phyloP scores from a whole-genome alignment of 2,329 filamentous ascomycete species.

The Beauveria caledonica region DNA sequence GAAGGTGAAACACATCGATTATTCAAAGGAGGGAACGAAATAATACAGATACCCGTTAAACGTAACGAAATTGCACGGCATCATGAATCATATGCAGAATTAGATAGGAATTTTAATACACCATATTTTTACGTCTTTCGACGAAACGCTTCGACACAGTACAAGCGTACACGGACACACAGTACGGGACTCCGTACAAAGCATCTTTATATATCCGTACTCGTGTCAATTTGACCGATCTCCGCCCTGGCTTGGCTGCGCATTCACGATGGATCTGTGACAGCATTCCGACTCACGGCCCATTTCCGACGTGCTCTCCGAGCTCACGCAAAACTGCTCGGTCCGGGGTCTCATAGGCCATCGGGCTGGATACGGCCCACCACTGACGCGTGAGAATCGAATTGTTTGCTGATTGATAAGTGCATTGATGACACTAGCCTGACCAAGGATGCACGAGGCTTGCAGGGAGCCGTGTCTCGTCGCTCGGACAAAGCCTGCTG shows the following conservation, averaged over 20 bases:
- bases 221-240: not conserved
- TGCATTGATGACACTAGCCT: slow-evolving; percentile 14
- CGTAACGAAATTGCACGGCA: slow-evolving; percentile 4
- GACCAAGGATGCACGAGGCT: slow-evolving; percentile 16
- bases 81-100: not conserved
- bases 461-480: no score
- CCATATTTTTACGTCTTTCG: not conserved
- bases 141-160: not conserved
- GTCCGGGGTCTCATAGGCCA: slow-evolving; percentile 6
- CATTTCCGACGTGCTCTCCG: slow-evolving; percentile 17
- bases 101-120: not conserved
- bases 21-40: not conserved
- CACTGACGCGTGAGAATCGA: slow-evolving; percentile 15
- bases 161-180: not conserved
- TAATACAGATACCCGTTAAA: not conserved
- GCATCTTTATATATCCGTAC: not conserved
- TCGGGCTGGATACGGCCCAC: slow-evolving; percentile 16
- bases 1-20: not conserved
- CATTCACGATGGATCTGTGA: slow-evolving; percentile 7
- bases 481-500: no score
- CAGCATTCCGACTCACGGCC: not conserved
- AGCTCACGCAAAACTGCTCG: slow-evolving; percentile 15
- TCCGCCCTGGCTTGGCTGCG: not conserved
- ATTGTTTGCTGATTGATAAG: slow-evolving; percentile 27
- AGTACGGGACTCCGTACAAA: not conserved